A percentile compares a stretch with the other conserved stretches of the same genome.
Conservation (phyloP, 768 basidiomycete species). For the Thelephora aurantiotincta region DNA sequence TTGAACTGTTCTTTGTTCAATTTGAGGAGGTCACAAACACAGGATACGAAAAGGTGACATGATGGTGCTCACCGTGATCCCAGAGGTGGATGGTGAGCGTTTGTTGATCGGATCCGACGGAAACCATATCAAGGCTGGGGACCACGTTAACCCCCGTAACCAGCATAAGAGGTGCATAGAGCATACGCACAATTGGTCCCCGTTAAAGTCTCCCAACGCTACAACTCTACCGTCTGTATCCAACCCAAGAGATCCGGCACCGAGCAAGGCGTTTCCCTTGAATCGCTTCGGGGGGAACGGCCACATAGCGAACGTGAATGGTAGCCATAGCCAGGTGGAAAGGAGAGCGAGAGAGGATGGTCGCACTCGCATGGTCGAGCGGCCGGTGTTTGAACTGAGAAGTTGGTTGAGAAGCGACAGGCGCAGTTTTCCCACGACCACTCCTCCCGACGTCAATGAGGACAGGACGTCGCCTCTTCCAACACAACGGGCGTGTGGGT, state of each 20-base stretch:
- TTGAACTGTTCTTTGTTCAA: conserved; percentile 36
- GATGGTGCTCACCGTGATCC: conserved; percentile 51
- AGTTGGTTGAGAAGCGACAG: too few relatives aligned
- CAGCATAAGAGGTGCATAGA: neutral
- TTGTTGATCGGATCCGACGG: conserved; percentile 62
- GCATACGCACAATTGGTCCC: conserved; percentile 78
- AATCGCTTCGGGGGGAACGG: conserved; percentile 84
- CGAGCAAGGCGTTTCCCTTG: conserved; percentile 64
- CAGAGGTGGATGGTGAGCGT: conserved; percentile 69
- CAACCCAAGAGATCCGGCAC: conserved; percentile 71
- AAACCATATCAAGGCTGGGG: conserved; percentile 64
- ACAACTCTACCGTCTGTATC: conserved; percentile 58
- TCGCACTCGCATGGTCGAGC: too few relatives aligned
- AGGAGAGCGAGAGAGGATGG: neutral
- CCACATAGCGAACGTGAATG: conserved; percentile 34
- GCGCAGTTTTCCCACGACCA: too few relatives aligned
- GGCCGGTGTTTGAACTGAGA: too few relatives aligned
- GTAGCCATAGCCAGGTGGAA: neutral
- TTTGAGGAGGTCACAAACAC: neutral
- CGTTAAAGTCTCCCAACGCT: conserved; percentile 92
- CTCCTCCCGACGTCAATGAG: too few relatives aligned
- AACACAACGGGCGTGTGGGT: too few relatives aligned
- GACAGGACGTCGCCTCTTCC: too few relatives aligned
- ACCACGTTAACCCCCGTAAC: neutral
- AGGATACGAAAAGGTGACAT: neutral